Evolutionary conservation across 495 filamentous ascomycete species (phyloP).

Genomic region (Bryoglossum gracile): DNA sequence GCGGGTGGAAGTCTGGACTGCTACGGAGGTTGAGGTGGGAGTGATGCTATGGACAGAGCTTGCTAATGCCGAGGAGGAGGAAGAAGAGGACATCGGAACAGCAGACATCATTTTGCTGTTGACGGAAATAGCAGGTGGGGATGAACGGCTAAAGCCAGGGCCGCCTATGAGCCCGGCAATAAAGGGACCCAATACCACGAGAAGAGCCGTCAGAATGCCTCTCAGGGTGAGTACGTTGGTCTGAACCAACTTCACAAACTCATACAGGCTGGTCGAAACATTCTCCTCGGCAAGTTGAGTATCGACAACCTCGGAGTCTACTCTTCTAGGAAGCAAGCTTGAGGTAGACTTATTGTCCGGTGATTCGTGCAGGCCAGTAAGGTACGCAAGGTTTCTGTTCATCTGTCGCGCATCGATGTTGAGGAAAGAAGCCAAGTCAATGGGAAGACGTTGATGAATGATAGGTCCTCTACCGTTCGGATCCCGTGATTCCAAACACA

Average conservation of each 20-base stretch:
- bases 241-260: constrained; percentile 15
- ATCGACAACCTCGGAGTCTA: not conserved
- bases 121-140: constrained; percentile 21
- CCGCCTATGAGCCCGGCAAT: constrained; percentile 12
- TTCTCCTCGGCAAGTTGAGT: constrained; percentile 15
- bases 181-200: constrained; percentile 20
- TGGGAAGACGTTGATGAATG: constrained; percentile 54
- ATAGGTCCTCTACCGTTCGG: constrained; percentile 39
- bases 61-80: constrained; percentile 11
- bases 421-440: constrained; percentile 66
- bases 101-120: constrained; percentile 24
- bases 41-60: constrained; percentile 7
- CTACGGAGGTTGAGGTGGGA: constrained; percentile 9
- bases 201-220: constrained; percentile 16
- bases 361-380: constrained; percentile 40
- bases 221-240: constrained; percentile 10
- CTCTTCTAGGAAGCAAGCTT: not conserved
- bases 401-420: constrained; percentile 67
- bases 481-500: constrained; percentile 60
- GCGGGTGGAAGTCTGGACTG: constrained; percentile 16
- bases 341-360: constrained; percentile 4
- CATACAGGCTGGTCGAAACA: constrained; percentile 7
- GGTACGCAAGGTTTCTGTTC: constrained; percentile 64
- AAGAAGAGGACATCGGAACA: constrained; percentile 12
- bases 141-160: constrained; percentile 6